Evolutionary conservation across 345 rosid species (phyloP).

Genomic region (Brassica incana): DNA sequence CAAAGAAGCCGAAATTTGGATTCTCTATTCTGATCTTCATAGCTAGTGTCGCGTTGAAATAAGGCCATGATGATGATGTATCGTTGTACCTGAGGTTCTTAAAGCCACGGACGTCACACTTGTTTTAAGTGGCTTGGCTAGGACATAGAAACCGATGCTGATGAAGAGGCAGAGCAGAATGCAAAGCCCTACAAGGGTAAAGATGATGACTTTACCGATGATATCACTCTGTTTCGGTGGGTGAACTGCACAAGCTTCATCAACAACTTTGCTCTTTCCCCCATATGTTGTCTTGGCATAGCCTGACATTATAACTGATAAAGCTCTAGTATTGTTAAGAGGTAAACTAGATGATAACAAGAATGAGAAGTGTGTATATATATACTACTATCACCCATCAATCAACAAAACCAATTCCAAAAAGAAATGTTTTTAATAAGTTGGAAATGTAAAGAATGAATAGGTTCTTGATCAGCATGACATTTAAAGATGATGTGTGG

Average conservation of each 20-base stretch:
- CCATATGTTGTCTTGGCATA: slow-evolving; percentile 16
- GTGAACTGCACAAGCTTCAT: slow-evolving; percentile 12
- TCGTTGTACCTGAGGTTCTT: slow-evolving; percentile 33
- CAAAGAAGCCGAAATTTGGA: slow-evolving; percentile 32
- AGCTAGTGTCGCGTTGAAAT: slow-evolving; percentile 34
- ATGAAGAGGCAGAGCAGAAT: slow-evolving; percentile 29
- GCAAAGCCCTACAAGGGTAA: slow-evolving; percentile 28
- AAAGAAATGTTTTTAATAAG: slow-evolving; percentile 6
- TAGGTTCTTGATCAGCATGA: slow-evolving; percentile 28
- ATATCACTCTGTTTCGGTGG: slow-evolving; percentile 13
- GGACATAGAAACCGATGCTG: slow-evolving; percentile 32
- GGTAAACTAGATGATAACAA: background rate
- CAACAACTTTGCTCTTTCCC: slow-evolving; percentile 27
- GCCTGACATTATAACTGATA: background rate
- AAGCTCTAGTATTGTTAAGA: background rate
- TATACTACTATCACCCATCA: background rate
- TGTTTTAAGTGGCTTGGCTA: slow-evolving; percentile 36
- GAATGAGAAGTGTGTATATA: background rate
- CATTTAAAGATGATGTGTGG: slow-evolving; percentile 27
- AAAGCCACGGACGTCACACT: slow-evolving; percentile 21
- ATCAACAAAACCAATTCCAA: background rate
- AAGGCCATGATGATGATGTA: slow-evolving; percentile 25
- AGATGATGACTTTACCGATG: slow-evolving; percentile 25
- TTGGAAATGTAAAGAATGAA: slow-evolving; percentile 6
- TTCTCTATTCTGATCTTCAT: slow-evolving; percentile 28